Evolutionary conservation across 1,284 basidiomycete genomes (phyloP).

Genomic region (Sporisorium graminicola): DNA sequence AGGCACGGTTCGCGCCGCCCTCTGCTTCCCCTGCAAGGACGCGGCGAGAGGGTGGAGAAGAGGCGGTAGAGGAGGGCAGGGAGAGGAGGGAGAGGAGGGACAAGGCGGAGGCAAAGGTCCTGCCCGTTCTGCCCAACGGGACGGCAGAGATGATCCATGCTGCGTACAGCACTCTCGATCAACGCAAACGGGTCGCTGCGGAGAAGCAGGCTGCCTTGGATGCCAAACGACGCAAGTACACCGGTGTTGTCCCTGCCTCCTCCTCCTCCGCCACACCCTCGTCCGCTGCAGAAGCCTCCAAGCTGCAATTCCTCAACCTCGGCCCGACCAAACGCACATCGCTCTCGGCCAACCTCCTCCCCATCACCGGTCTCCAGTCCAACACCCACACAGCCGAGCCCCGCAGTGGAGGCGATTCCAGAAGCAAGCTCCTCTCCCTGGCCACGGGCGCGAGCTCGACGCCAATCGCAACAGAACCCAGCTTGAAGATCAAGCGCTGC

Average conservation of each 20-base stretch:
- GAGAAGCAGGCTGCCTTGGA: constrained; percentile 1
- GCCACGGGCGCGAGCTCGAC: neutral
- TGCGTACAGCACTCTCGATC: constrained; percentile 38
- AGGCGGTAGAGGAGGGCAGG: neutral
- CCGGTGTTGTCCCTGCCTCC: constrained; percentile 19
- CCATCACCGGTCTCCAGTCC: constrained; percentile 12
- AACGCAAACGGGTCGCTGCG: constrained; percentile 32
- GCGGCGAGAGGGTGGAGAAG: neutral
- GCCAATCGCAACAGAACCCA: constrained; percentile 9
- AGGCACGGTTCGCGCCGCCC: constrained; percentile 23
- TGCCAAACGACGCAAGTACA: constrained; percentile 34
- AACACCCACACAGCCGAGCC: neutral
- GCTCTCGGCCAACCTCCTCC: constrained; percentile 1
- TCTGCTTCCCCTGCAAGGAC: neutral
- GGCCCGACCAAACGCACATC: neutral
- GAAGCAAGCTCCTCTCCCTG: constrained; percentile 30
- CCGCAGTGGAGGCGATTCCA: constrained; percentile 11
- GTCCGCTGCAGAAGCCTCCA: neutral
- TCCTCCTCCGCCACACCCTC: too few relatives aligned
- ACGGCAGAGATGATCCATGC: constrained; percentile 39
- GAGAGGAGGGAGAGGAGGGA: neutral
- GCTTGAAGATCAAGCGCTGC: constrained; percentile 23
- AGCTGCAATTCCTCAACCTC: constrained; percentile 20
- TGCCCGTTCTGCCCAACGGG: constrained; percentile 35
- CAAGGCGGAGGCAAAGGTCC: neutral